Conservation (phyloP, 2,329 filamentous ascomycete genomes). For the Epichloe glyceriae region DNA sequence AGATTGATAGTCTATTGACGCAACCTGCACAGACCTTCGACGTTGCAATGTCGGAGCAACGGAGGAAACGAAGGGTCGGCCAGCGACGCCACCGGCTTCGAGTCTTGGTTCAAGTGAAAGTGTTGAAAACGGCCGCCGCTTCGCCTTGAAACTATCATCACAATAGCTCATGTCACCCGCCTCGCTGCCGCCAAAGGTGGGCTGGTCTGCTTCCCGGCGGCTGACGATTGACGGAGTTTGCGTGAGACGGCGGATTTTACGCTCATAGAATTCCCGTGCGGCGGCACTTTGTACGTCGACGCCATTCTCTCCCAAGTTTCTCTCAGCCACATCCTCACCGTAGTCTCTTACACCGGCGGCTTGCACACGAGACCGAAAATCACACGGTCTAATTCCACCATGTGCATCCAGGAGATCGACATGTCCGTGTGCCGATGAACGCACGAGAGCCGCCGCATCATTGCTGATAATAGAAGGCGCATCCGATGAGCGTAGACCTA, state of each 20-base stretch:
- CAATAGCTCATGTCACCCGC: neutral
- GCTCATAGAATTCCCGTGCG: conserved; percentile 20
- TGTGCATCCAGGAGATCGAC: conserved; percentile 15
- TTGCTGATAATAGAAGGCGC: neutral
- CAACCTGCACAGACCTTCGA: neutral
- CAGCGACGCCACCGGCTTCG: neutral
- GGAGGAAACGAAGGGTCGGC: neutral
- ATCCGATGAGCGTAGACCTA: neutral
- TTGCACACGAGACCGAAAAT: conserved; percentile 32
- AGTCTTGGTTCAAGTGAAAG: neutral
- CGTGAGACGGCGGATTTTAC: neutral
- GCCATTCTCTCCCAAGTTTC: conserved; percentile 33
- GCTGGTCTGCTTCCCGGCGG: neutral
- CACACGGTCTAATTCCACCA: conserved; percentile 27
- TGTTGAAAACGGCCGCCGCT: neutral
- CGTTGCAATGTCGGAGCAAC: neutral
- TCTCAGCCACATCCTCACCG: conserved; percentile 47
- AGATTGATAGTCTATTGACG: neutral
- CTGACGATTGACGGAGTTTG: conserved; percentile 4
- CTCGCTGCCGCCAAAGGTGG: conserved; percentile 1
- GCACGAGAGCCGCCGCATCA: neutral
- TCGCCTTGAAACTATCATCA: neutral
- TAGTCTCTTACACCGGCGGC: conserved; percentile 38
- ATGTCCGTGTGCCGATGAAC: neutral
- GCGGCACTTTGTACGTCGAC: conserved; percentile 18